Evolutionary conservation across 1,284 basidiomycete genomes (phyloP), one percentile per base, ranked within the genome.

Genomic region (Ustilago nuda): DNA sequence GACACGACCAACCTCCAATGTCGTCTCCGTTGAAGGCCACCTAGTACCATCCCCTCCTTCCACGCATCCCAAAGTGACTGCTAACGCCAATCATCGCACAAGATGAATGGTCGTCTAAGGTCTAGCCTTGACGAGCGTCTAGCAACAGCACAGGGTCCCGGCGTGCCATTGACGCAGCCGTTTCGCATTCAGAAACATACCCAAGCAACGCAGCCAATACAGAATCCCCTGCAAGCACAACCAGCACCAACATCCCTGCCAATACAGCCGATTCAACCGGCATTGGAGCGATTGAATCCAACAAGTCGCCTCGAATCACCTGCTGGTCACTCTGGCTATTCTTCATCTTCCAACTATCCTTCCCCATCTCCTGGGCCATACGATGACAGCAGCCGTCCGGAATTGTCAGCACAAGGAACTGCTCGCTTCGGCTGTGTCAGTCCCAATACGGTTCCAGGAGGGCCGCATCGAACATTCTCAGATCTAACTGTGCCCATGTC

Each of bases 371-470:
- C 46, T 33, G 43, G 52, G 2, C 46, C 19, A n/a, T 35, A 60
- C 19, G 30, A 59, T n/a, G 45, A 66, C 19, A n/a, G 17, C 45
- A 59, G 52, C 9, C 61, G 51, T 11, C 59, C 66, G 2, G 66
- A 69, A 17, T 63, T 61, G 8, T 69, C 61, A 15, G 66, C 66
- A 4, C 66, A 63, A 53, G 66, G 56, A 17, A 56, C 66, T 23
- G 56, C 56, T 9, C 56, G 66, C 3, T 59, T 55, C 12, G 32
- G 41, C 12, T 43, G 33, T 12, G 45, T 23, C 33, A 46, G 27
- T 9, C 52, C 51, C 17, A 57, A 37, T 8, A n/a, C 62, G n/a
- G 30, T n/a, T 9, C 45, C 50, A 43, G 55, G 37, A 30, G 51
- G 52, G 30, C 33, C 46, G 13, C 37, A 60, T 23, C 32, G 27